Evolutionary conservation across 23 red algal species (phyloP), one percentile per base, ranked within the genome.

Genomic region (Gracilaria gracilis): DNA sequence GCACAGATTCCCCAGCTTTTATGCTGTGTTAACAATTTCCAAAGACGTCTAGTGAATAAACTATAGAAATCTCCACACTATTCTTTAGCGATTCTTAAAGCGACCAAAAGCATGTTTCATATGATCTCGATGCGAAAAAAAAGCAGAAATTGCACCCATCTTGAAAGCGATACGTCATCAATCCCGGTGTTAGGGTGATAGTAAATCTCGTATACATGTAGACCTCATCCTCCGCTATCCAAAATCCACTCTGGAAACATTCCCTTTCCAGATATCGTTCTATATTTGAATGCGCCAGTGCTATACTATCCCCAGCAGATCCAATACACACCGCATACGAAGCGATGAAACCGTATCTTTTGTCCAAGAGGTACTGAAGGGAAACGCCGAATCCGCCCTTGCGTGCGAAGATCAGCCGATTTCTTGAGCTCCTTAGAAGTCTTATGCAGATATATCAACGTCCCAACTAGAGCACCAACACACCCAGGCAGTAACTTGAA

Each of bases 21-120:
- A 7, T 4, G 42, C 42, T 46, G 42, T 46, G 42, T 46, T 46
- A 11, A 46, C 42, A 46, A 46, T 46, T 46, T 7, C 11, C 5
- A 46, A 11, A 46, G 42, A 46, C 4, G 42, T 46, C 11, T 46
- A 11, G 11, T 7, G 42, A 70, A 35, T 34, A 34, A 70, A 70
- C 35, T 70, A 12, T 4, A 70, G 17, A 70, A 25, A 25, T 36
- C 65, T 9, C 23, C 65, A 70, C 65, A 70, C 2, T 33, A 70
- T 34, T 11, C 65, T 25, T 25, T 25, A 36, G 15, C 65, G 28
- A 33, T 25, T 34, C 65, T 70, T 70, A 4, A 70, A 25, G 14
- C 65, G 23, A 35, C 74, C 74, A 57, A 79, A 79, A 49, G 74
- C 42, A 40, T 79, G 74, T 79, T 79, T 38, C 23, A 79, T 38